phyloP scores from a whole-genome alignment of 75 land plant species.

The Cupressus sempervirens region DNA sequence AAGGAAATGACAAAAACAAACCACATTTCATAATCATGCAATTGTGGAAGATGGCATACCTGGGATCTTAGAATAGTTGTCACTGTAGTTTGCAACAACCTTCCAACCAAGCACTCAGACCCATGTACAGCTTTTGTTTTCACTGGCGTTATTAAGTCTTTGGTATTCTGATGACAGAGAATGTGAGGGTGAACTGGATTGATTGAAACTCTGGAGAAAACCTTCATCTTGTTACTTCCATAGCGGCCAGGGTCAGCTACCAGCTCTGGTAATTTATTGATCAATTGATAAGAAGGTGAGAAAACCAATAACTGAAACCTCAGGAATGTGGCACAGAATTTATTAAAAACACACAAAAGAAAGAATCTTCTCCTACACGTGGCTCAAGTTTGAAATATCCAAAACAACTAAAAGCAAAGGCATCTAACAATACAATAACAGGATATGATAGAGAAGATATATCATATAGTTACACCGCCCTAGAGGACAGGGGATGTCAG shows the following conservation, averaged over 20 bases:
- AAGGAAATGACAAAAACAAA: not conserved
- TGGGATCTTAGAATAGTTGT: not conserved
- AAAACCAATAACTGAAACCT: not conserved
- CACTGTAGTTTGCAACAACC: constrained; percentile 4
- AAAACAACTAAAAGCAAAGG: not conserved
- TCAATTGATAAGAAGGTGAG: not conserved
- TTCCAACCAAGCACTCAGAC: constrained; percentile 3
- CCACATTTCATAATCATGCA: not conserved
- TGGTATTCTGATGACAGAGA: constrained; percentile 4
- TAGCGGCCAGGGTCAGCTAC: not conserved
- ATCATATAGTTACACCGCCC: too few relatives aligned
- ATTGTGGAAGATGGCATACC: constrained; percentile 1
- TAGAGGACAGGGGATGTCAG: too few relatives aligned
- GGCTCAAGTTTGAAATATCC: not conserved
- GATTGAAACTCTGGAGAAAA: not conserved
- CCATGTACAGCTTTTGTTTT: not conserved
- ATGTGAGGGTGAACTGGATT: not conserved
- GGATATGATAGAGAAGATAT: not conserved
- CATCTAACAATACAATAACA: not conserved
- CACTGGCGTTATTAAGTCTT: not conserved
- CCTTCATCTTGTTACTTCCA: constrained; percentile 7
- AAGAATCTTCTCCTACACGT: not conserved
- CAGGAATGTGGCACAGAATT: not conserved
- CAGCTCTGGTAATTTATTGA: not conserved
- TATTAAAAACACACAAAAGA: not conserved